Evolutionary conservation across 192 early-diverging fungal species (phyloP).

Genomic region (Backusella liffmaniae): DNA sequence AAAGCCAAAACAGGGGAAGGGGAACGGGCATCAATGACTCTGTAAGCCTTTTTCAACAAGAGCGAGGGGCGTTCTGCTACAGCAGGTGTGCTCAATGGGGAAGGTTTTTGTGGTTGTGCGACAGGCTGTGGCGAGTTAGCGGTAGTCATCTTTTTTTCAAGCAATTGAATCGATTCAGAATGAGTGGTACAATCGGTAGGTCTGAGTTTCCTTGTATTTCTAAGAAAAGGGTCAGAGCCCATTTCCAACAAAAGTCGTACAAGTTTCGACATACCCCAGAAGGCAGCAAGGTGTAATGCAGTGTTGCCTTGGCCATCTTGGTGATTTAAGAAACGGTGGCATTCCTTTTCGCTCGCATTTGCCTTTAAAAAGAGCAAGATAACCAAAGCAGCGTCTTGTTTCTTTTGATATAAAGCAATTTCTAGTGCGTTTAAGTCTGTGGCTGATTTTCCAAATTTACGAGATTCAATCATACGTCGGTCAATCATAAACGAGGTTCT

Average conservation of each 20-base stretch:
- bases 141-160: neutral
- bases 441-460: slow-evolving; percentile 13
- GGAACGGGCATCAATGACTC: neutral
- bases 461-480: neutral
- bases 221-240: slow-evolving; percentile 57
- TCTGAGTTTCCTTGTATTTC: slow-evolving; percentile 41
- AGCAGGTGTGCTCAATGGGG: neutral
- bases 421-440: slow-evolving; percentile 25
- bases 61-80: neutral
- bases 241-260: slow-evolving; percentile 54
- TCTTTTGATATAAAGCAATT: slow-evolving; percentile 16
- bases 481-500: neutral
- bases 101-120: neutral
- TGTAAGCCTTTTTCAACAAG: slow-evolving; percentile 7
- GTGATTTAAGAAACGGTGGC: neutral
- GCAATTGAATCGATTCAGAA: slow-evolving; percentile 4
- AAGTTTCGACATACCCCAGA: slow-evolving; percentile 26
- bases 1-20: neutral
- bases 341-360: slow-evolving; percentile 9
- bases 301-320: slow-evolving; percentile 11
- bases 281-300: slow-evolving; percentile 13
- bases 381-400: neutral
- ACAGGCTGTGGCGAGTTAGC: slow-evolving; percentile 1
- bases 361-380: neutral
- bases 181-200: slow-evolving; percentile 18